Evolutionary conservation across 2,329 filamentous ascomycete species (phyloP), one percentile per base, ranked within the genome.

Genomic region (Penicillium freii): DNA sequence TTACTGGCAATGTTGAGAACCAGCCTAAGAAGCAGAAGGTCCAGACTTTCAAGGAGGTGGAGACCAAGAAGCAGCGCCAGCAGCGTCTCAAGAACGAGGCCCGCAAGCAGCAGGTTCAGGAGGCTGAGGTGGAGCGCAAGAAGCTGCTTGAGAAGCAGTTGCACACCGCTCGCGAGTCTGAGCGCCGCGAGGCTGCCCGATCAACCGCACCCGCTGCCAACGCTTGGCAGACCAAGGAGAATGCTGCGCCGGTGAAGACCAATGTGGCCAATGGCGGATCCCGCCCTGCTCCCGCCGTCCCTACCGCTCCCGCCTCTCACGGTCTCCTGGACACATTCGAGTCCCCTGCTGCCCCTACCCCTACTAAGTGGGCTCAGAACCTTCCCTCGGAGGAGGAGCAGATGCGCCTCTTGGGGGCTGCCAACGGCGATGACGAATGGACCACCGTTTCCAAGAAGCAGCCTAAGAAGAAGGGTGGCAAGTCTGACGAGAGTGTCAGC

Each of bases 21-120:
- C 73, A 75, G 62, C 75, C 77, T 71, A 84, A 87, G 77, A 86
- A 86, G 77, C 80, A 83, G 67, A 77, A 81, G 64, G 59, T 71
- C 51, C 85, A 87, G 78, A 78, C 81, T 40, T 81, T 84, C 62
- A 86, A 90, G 73, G 82, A 84, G 48, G 84, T 83, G 19, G 90
- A 96, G 81, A 89, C 88, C 21, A 97, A 97, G 88, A 97, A 97
- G 82, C 91, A 96, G 80, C 87, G 92, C 59, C 92, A 97, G 80
- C 94, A 96, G 79, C 85, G 88, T 65, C 86, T 89, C 80, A 97
- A 96, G 85, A 87, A 84, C 38, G 92, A 96, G 77, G 88, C 86
- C 57, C 86, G 87, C 69, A 94, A 91, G 81, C 80, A 82, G 31
- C 82, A 84, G 56, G 86, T 89, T 31, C 88, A 92, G 71, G 88